Evolutionary conservation across 495 filamentous ascomycete genomes (phyloP).

Genomic region (Talaromyces wortmannii): DNA sequence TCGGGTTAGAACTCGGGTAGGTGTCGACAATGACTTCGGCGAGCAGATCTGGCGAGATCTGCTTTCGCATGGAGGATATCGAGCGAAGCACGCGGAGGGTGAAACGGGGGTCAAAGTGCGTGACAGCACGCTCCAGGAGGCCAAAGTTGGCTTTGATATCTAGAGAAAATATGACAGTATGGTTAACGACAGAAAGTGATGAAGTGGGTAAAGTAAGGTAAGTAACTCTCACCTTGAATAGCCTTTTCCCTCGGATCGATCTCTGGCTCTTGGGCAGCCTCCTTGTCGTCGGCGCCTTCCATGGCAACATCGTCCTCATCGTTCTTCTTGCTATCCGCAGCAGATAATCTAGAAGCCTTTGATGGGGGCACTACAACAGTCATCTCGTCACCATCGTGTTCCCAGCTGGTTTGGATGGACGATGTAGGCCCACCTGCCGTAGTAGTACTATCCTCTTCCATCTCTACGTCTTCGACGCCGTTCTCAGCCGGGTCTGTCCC

Average conservation of each 20-base stretch:
- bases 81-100: conserved; percentile 88
- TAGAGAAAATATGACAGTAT: conserved; percentile 19
- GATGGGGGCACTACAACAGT: conserved; percentile 79
- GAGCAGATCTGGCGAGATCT: conserved; percentile 74
- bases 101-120: conserved; percentile 91
- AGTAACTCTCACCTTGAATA: conserved; percentile 40
- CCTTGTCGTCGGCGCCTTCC: conserved; percentile 54
- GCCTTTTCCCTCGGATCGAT: conserved; percentile 59
- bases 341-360: conserved; percentile 61
- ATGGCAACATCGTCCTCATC: conserved; percentile 70
- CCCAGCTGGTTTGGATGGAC: conserved; percentile 50
- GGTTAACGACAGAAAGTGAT: neutral
- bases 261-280: conserved; percentile 45
- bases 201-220: no score
- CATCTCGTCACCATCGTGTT: conserved; percentile 76
- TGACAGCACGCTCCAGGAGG: conserved; percentile 84
- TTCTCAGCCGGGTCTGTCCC: conserved; percentile 68
- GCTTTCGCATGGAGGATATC: conserved; percentile 91
- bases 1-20: conserved; percentile 57
- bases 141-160: conserved; percentile 93
- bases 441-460: conserved; percentile 60
- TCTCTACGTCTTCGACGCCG: conserved; percentile 73
- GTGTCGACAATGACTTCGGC: conserved; percentile 74
- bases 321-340: conserved; percentile 44
- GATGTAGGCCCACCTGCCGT: conserved; percentile 50